phyloP scores from a whole-genome alignment of 2,329 filamentous ascomycete species.

The Nigrospora sphaerica region DNA sequence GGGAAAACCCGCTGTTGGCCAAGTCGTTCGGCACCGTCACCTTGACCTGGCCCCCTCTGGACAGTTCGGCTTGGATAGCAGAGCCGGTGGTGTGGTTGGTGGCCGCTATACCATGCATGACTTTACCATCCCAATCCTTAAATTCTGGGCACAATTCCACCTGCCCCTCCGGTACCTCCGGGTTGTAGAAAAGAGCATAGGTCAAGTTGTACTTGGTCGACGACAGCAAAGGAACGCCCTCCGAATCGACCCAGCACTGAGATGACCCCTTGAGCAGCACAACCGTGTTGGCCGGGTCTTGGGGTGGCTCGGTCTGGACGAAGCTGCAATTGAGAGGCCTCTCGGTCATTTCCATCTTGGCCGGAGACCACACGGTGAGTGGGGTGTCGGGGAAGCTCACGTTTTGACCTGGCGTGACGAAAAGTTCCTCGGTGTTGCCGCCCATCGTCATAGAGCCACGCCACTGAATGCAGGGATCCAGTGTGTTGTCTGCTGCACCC shows the following conservation, averaged over 20 bases:
- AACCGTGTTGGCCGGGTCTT: not conserved
- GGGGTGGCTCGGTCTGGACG: too few species aligned
- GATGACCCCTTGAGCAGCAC: not conserved
- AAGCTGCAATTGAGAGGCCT: too few species aligned
- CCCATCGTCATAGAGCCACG: not conserved
- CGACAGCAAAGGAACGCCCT: not conserved
- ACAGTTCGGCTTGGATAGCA: not conserved
- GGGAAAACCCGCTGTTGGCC: too few species aligned
- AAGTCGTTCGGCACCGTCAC: not conserved
- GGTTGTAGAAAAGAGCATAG: not conserved
- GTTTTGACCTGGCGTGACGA: not conserved
- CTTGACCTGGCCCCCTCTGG: not conserved
- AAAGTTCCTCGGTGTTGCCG: not conserved
- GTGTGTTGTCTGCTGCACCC: not conserved
- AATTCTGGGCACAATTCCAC: not conserved
- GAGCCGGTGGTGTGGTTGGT: not conserved
- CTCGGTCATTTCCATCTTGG: not conserved
- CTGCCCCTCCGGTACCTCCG: not conserved
- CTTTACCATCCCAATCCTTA: not conserved
- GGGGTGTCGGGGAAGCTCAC: not conserved
- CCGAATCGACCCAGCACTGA: not conserved
- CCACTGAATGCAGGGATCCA: not conserved
- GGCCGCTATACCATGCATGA: not conserved
- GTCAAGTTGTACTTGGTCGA: not conserved
- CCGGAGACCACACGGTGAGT: not conserved